These are phyloP conservation scores for Xylaria multiplex DNA, from an alignment of 2,329 filamentous ascomycete species.

Conservation along the genomic window DNA sequence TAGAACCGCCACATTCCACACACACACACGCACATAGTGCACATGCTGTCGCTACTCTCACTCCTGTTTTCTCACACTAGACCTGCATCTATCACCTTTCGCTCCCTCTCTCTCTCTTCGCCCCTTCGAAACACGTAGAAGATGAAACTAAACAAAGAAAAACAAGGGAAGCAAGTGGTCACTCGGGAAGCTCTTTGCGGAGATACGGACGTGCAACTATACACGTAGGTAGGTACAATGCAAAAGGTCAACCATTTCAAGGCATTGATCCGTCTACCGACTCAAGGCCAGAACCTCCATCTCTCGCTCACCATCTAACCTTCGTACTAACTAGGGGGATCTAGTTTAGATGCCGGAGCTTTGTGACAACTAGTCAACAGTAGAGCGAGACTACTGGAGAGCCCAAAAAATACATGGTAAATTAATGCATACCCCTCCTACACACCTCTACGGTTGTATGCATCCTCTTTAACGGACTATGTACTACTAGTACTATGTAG, in stretches of 20 bases:
- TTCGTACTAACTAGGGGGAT: neutral
- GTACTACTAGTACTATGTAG: too few relatives aligned
- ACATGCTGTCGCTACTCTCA: neutral
- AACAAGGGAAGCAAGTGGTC: neutral
- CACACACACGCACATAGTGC: too few relatives aligned
- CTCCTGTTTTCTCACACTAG: neutral
- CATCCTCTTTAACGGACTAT: conserved; percentile 14
- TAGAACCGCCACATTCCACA: conserved; percentile 11
- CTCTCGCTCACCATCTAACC: conserved; percentile 2
- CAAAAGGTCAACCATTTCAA: neutral
- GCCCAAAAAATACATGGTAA: conserved; percentile 5
- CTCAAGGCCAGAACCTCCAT: neutral
- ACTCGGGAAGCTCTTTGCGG: conserved; percentile 1
- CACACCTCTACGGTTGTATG: conserved; percentile 12
- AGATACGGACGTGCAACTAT: neutral
- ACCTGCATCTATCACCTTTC: neutral
- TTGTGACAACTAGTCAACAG: neutral
- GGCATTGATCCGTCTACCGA: too few relatives aligned
- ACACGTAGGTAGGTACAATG: neutral
- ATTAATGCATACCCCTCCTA: neutral
- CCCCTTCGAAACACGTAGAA: neutral
- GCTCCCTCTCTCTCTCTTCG: neutral
- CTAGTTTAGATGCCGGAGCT: neutral
- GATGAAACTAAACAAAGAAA: neutral
- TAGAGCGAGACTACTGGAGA: too few relatives aligned